Evolutionary conservation across 2,329 filamentous ascomycete species (phyloP).

Genomic region (Calonectria crousiana): DNA sequence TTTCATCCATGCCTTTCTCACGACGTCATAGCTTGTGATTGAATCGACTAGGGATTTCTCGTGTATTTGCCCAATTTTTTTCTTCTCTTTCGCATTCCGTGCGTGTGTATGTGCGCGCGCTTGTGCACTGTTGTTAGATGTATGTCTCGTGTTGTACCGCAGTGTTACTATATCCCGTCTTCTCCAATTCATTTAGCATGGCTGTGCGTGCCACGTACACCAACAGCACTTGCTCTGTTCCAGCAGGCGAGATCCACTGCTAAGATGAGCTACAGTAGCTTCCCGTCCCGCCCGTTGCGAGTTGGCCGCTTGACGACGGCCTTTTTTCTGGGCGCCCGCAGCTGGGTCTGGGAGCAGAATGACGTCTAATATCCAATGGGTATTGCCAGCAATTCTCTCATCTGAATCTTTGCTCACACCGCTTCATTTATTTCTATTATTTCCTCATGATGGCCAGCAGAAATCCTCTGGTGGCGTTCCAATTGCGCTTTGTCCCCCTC

Average conservation of each 20-base stretch:
- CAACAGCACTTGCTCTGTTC: conserved; percentile 16
- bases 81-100: conserved; percentile 20
- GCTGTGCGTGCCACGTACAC: conserved; percentile 25
- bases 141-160: conserved; percentile 24
- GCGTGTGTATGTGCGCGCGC: conserved; percentile 2
- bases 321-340: neutral
- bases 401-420: neutral
- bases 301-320: neutral
- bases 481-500: conserved; percentile 2
- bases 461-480: neutral
- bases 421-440: neutral
- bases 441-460: neutral
- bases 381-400: neutral
- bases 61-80: neutral
- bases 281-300: conserved; percentile 13
- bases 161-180: conserved; percentile 1
- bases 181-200: conserved; percentile 10
- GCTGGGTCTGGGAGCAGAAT: neutral
- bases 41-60: neutral
- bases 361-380: neutral
- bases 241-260: conserved; percentile 17
- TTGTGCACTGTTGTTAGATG: conserved; percentile 11
- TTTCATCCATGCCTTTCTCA: conserved; percentile 6
- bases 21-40: conserved; percentile 4
- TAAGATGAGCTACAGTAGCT: conserved; percentile 23